Percentiles rank a stretch among this genome's conserved stretches.
phyloP scores from a whole-genome alignment of 495 filamentous ascomycete genomes.

The Paragyromitra xinjiangensis region DNA sequence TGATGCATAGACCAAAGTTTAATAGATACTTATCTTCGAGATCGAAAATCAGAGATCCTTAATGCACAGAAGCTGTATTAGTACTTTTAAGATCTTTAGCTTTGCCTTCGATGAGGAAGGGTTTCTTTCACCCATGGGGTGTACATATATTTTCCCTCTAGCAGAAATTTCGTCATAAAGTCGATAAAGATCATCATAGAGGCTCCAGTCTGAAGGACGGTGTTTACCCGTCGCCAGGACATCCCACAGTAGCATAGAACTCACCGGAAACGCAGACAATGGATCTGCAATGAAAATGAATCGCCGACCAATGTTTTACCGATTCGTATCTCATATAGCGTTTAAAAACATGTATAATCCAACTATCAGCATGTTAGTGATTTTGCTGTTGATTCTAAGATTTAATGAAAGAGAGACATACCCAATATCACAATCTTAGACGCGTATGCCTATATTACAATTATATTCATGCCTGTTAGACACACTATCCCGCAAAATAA shows the following conservation, averaged over 20 bases:
- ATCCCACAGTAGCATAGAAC: constrained; percentile 35
- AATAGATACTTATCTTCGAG: constrained; percentile 60
- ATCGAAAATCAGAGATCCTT: constrained; percentile 61
- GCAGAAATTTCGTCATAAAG: constrained; percentile 15
- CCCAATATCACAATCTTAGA: not conserved
- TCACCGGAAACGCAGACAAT: constrained; percentile 56
- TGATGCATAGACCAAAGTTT: constrained; percentile 59
- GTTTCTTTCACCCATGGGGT: constrained; percentile 64
- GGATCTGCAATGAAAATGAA: constrained; percentile 50
- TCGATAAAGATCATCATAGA: constrained; percentile 32
- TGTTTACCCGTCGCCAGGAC: constrained; percentile 57
- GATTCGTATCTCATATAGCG: constrained; percentile 60
- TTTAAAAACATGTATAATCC: constrained; percentile 47
- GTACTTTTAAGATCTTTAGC: constrained; percentile 55
- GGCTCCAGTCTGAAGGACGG: not conserved
- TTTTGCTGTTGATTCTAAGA: not conserved
- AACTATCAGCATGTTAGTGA: constrained; percentile 56
- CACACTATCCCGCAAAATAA: not conserved
- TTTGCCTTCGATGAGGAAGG: constrained; percentile 59
- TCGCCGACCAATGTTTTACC: constrained; percentile 54
- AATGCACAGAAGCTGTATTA: not conserved
- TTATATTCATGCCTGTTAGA: not conserved
- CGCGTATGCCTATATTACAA: no score
- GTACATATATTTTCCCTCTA: constrained; percentile 55
- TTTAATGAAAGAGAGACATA: not conserved